A percentile compares a stretch with the other conserved stretches of the same genome.
Conservation (phyloP, 257 asterid species). For the Cinchona pubescens region DNA sequence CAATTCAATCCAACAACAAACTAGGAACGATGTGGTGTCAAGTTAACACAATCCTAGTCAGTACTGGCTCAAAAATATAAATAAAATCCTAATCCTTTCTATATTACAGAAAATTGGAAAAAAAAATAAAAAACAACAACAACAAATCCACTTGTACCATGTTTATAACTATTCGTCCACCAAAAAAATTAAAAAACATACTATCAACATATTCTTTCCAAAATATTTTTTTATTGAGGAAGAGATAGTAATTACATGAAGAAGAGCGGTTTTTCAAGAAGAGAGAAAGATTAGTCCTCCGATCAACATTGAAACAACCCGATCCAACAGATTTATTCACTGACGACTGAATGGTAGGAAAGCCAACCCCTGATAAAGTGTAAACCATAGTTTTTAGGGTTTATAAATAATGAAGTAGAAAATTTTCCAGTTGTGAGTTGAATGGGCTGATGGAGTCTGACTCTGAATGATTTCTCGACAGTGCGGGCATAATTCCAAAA, state of each 20-base stretch:
- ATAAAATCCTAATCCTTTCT: not conserved
- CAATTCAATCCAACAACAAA: not conserved
- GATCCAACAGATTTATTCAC: constrained; percentile 40
- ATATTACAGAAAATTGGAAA: not conserved
- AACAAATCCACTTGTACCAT: too few relatives aligned
- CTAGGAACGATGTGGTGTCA: not conserved
- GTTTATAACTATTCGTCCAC: not conserved
- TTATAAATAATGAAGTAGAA: too few relatives aligned
- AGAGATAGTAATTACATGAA: constrained; percentile 36
- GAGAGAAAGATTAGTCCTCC: constrained; percentile 32
- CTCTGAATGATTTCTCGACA: too few relatives aligned
- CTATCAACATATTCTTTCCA: not conserved
- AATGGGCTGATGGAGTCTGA: too few relatives aligned
- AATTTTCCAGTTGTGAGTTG: constrained; percentile 18
- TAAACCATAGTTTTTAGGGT: constrained; percentile 47
- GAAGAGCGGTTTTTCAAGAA: constrained; percentile 32
- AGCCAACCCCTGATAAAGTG: constrained; percentile 55
- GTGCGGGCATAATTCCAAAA: too few relatives aligned
- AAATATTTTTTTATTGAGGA: too few relatives aligned
- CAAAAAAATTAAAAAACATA: not conserved
- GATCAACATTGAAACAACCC: constrained; percentile 28
- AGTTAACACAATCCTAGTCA: too few relatives aligned
- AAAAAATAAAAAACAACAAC: not conserved
- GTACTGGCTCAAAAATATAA: not conserved
- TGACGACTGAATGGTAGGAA: constrained; percentile 40